These are phyloP conservation scores for Cladophialophora carrionii DNA, from an alignment of 2,329 filamentous ascomycete genomes.

Conservation along the genomic window DNA sequence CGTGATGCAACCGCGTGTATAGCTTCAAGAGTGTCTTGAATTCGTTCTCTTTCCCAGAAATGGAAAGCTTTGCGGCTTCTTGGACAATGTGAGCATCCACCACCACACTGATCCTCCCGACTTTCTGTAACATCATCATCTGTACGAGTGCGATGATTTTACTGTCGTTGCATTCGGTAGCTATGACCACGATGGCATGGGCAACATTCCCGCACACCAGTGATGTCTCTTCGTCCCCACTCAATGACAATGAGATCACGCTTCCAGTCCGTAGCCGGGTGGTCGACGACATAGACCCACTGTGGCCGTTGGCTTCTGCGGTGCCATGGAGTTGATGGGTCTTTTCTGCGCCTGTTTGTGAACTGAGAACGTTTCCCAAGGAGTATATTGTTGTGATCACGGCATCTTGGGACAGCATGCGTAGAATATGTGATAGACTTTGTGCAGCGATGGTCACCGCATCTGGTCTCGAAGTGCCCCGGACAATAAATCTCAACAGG, in stretches of 20 bases:
- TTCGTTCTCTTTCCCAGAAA: conserved; percentile 77
- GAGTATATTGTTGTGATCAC: conserved; percentile 95
- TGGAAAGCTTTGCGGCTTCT: conserved; percentile 75
- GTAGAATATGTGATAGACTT: conserved; percentile 79
- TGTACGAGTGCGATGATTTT: conserved; percentile 93
- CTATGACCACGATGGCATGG: conserved; percentile 91
- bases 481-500: conserved; percentile 84
- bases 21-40: conserved; percentile 85
- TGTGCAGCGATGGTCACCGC: conserved; percentile 79
- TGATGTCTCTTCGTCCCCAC: conserved; percentile 76
- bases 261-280: conserved; percentile 65
- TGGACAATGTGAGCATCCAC: conserved; percentile 86
- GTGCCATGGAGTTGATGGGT: conserved; percentile 39
- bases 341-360: conserved; percentile 61
- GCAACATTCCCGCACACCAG: conserved; percentile 84
- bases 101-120: conserved; percentile 76
- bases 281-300: conserved; percentile 38
- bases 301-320: conserved; percentile 37
- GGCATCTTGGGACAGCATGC: conserved; percentile 83
- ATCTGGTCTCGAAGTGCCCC: conserved; percentile 70
- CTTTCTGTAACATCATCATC: conserved; percentile 95
- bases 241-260: conserved; percentile 74
- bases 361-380: conserved; percentile 90
- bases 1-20: conserved; percentile 73
- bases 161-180: conserved; percentile 76